Base-by-base conservation (phyloP, 2,329 filamentous ascomycete species). In the Basipetospora sp. region DNA sequence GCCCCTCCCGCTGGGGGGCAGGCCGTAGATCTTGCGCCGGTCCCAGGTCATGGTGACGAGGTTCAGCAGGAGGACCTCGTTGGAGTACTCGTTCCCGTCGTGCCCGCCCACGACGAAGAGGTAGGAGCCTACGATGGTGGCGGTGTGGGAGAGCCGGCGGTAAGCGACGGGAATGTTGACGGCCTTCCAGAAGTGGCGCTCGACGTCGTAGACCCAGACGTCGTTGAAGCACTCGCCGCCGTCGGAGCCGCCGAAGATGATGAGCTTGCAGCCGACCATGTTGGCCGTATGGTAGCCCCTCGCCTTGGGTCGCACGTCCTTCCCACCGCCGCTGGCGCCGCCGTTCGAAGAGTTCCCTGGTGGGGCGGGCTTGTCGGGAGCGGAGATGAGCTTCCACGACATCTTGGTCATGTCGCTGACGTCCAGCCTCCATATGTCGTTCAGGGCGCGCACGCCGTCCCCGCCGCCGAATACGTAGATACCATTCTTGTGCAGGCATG, bases 21-120 rank as follows among this genome's bases (percentile, higher is more conserved):
- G 55, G 16, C 76, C 76, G 49, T 80, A 80, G 8, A 78, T 71
- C 44, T 63, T 69, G 43, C 77, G 64, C 50, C 66, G 69, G 50
- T 81, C 77, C 77, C 77, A 81, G n/a, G 73, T 69, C 77, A 81
- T 80, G 29, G 74, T 80, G 25, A 80, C 76, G 5, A 81, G 63
- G 50, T 81, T 81, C 22, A 81, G 63, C 36, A 80, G 59, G 40
- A 81, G 59, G 33, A 81, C 71, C 46, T 81, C 75, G 55, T 77
- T 77, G 40, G 67, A 73, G 57, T 81, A 81, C 51, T 80, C 75
- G 49, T 67, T 69, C 34, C 77, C 77, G 52, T 81, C 77, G 55
- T 81, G 77, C 18, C 77, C 77, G 32, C 77, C 77, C 10, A 81
- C 65, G 14, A 81, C 72, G 45, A 81, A 81, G 2, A 81, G 63